A percentile compares a stretch with the other conserved stretches of the same genome.
These are phyloP conservation scores for Sclerotinia nivalis DNA, from an alignment of 2,329 filamentous ascomycete genomes.

Conservation along the genomic window DNA sequence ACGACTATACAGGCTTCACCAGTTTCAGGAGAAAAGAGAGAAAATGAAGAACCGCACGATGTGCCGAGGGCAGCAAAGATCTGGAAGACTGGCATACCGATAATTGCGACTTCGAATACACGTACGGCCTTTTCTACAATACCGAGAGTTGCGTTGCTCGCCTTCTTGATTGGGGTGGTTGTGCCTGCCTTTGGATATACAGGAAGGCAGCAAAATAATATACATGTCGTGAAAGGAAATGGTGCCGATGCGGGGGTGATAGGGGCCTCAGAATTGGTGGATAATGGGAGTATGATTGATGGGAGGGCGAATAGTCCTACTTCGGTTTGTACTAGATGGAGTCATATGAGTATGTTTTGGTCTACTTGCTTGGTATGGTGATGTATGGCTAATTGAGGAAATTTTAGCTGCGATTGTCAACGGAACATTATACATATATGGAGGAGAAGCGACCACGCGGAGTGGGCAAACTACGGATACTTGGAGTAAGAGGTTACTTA, in stretches of 20 bases:
- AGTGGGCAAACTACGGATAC: conserved; percentile 60
- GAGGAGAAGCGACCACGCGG: conserved; percentile 62
- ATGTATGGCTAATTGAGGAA: neutral
- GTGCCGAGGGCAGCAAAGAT: neutral
- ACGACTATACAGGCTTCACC: neutral
- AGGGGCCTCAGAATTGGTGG: conserved; percentile 38
- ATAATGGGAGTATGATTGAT: conserved; percentile 40
- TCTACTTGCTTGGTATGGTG: neutral
- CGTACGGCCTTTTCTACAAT: conserved; percentile 47
- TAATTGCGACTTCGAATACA: conserved; percentile 48
- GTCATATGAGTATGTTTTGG: conserved; percentile 55
- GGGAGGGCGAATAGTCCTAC: conserved; percentile 51
- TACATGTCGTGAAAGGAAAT: conserved; percentile 32
- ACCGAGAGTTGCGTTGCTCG: conserved; percentile 51
- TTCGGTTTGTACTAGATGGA: conserved; percentile 64
- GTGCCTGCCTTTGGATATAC: conserved; percentile 48
- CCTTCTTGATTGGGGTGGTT: conserved; percentile 52
- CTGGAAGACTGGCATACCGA: conserved; percentile 41
- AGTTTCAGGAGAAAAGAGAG: neutral
- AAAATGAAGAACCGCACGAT: neutral
- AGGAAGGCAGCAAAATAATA: conserved; percentile 46
- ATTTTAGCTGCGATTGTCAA: conserved; percentile 62
- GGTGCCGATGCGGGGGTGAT: conserved; percentile 53
- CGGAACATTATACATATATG: conserved; percentile 75
- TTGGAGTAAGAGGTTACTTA: conserved; percentile 59